Conservation (phyloP, 257 asterid genomes). For the Forsythia suspensa region DNA sequence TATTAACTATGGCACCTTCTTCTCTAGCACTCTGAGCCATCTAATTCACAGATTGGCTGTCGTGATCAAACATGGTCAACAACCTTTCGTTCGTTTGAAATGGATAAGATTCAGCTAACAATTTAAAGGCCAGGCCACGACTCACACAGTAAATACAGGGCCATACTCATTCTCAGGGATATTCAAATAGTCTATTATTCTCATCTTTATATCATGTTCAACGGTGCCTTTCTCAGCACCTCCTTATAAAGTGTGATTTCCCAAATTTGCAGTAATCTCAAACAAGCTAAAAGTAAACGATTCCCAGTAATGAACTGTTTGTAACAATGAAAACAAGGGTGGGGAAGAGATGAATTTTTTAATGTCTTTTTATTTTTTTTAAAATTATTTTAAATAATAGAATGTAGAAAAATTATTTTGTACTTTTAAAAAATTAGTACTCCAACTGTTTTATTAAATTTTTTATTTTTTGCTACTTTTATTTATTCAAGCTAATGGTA, state of each 20-base stretch:
- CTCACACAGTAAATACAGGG: background rate
- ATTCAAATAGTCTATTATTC: background rate
- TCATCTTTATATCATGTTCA: background rate
- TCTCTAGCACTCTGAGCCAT: background rate
- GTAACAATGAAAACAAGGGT: too few relatives aligned
- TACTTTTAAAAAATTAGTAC: too few relatives aligned
- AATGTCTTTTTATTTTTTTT: too few relatives aligned
- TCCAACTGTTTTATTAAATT: too few relatives aligned
- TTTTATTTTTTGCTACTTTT: too few relatives aligned
- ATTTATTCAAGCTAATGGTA: too few relatives aligned
- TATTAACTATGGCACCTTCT: slow-evolving; percentile 1
- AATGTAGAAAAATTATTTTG: too few relatives aligned
- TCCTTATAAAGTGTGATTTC: background rate
- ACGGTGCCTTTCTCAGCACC: background rate
- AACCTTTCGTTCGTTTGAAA: background rate
- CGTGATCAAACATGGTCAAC: background rate
- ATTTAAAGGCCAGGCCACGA: background rate
- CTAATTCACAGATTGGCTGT: background rate
- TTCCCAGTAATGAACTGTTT: too few relatives aligned
- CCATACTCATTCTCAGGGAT: background rate
- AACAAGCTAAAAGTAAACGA: too few relatives aligned
- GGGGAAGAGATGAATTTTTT: too few relatives aligned
- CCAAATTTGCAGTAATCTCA: background rate
- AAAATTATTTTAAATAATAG: too few relatives aligned
- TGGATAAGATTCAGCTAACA: background rate